These are phyloP conservation scores for Fusarium brevicatenulatum DNA, from an alignment of 2,329 filamentous ascomycete genomes.

Conservation along the genomic window DNA sequence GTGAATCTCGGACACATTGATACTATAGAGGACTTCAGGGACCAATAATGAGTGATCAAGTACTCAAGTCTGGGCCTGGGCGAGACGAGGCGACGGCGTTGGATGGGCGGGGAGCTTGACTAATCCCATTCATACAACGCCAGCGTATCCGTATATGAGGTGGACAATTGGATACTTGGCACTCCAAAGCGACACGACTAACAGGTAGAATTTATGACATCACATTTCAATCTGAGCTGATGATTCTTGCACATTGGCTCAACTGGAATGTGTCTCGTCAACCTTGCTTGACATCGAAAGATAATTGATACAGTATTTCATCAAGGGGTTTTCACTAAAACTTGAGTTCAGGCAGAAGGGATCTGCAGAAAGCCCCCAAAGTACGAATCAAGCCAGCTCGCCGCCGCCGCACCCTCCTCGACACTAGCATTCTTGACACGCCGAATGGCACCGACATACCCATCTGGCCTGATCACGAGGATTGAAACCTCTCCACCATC, in stretches of 20 bases:
- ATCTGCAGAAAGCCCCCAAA: slow-evolving; percentile 65
- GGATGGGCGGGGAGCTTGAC: no score
- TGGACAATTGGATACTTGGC: not conserved
- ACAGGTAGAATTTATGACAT: rapidly evolving
- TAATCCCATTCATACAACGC: not conserved
- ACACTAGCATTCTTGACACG: slow-evolving; percentile 61
- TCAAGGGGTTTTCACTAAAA: not conserved
- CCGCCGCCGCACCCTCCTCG: slow-evolving; percentile 61
- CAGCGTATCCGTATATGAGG: no score
- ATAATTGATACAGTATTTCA: no score
- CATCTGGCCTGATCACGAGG: slow-evolving; percentile 76
- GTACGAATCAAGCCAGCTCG: slow-evolving; percentile 64
- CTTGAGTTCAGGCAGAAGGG: slow-evolving; percentile 39
- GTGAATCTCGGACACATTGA: no score
- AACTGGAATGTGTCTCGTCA: not conserved
- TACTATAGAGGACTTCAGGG: not conserved
- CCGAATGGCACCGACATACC: slow-evolving; percentile 75
- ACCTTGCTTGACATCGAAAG: rapidly evolving
- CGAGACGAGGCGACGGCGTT: no score
- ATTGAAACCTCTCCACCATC: slow-evolving; percentile 67
- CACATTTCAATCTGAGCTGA: not conserved
- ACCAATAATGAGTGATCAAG: not conserved
- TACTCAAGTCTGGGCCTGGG: not conserved
- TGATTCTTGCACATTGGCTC: rapidly evolving
- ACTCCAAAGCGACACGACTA: no score